Percentiles rank a stretch among this genome's conserved stretches.
These are phyloP conservation scores for Castanea sativa DNA, from an alignment of 306 rosid species.

Conservation along the genomic window DNA sequence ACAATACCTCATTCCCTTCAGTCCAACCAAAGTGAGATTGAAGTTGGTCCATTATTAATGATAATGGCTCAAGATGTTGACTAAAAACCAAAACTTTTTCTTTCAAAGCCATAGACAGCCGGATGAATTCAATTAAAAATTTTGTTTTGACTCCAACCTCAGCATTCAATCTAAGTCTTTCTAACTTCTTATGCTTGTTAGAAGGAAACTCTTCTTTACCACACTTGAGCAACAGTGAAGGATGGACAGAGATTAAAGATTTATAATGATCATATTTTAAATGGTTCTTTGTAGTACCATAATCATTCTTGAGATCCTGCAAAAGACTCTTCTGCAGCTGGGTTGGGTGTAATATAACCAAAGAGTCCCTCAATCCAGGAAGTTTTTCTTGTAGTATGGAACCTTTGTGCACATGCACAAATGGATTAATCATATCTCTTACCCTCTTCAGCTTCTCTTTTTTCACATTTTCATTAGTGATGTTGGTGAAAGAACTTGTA, in stretches of 20 bases:
- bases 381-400: conserved; percentile 47
- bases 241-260: conserved; percentile 55
- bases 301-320: background rate
- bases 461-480: conserved; percentile 7
- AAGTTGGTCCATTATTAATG: conserved; percentile 34
- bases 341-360: conserved; percentile 29
- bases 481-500: conserved; percentile 24
- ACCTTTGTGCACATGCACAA: conserved; percentile 52
- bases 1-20: conserved; percentile 45
- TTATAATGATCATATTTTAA: conserved; percentile 34
- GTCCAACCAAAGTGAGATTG: conserved; percentile 39
- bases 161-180: conserved; percentile 16
- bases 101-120: conserved; percentile 30
- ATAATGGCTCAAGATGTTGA: conserved; percentile 45
- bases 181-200: conserved; percentile 1
- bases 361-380: conserved; percentile 49
- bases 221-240: conserved; percentile 32
- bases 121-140: conserved; percentile 49
- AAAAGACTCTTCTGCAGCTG: conserved; percentile 17
- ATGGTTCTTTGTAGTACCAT: background rate
- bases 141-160: conserved; percentile 49
- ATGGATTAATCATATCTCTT: conserved; percentile 37
- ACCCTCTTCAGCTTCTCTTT: conserved; percentile 21
- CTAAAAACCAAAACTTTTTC: conserved; percentile 72
- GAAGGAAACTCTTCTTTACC: background rate